These are phyloP conservation scores for Talaromyces thailandensis DNA, from an alignment of 495 filamentous ascomycete genomes.

Conservation along the genomic window DNA sequence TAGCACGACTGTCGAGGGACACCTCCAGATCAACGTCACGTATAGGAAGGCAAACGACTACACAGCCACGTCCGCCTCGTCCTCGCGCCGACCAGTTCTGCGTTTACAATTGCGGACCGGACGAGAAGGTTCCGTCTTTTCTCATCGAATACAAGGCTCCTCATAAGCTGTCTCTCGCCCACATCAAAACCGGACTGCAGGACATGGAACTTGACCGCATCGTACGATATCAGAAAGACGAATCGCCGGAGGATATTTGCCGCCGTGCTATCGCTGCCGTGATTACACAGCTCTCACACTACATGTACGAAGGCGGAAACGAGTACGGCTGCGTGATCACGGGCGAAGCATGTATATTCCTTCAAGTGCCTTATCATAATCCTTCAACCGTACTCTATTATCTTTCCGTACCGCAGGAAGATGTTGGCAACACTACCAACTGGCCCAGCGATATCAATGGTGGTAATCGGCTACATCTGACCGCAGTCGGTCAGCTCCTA, in stretches of 20 bases:
- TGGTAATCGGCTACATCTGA: slow-evolving; percentile 13
- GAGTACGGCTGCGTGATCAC: slow-evolving; percentile 34
- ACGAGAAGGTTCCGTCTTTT: slow-evolving; percentile 15
- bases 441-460: neutral
- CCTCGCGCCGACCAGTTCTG: slow-evolving; percentile 33
- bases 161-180: slow-evolving; percentile 24
- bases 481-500: slow-evolving; percentile 11
- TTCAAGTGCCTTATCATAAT: slow-evolving; percentile 28
- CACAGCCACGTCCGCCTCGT: neutral
- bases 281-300: slow-evolving; percentile 33
- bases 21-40: neutral
- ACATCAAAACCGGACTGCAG: slow-evolving; percentile 20
- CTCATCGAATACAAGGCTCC: slow-evolving; percentile 35
- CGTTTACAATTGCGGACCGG: slow-evolving; percentile 23
- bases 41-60: neutral
- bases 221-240: slow-evolving; percentile 9
- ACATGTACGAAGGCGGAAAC: slow-evolving; percentile 30
- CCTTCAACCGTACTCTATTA: slow-evolving; percentile 28
- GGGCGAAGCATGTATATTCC: slow-evolving; percentile 34
- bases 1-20: slow-evolving; percentile 1
- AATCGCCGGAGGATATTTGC: slow-evolving; percentile 8
- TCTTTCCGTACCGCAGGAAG: slow-evolving; percentile 28
- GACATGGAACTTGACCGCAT: slow-evolving; percentile 16
- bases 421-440: slow-evolving; percentile 15
- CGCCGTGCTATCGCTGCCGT: slow-evolving; percentile 17